Evolutionary conservation across 2,329 filamentous ascomycete genomes (phyloP).

Genomic region (Pseudogymnoascus sp.): DNA sequence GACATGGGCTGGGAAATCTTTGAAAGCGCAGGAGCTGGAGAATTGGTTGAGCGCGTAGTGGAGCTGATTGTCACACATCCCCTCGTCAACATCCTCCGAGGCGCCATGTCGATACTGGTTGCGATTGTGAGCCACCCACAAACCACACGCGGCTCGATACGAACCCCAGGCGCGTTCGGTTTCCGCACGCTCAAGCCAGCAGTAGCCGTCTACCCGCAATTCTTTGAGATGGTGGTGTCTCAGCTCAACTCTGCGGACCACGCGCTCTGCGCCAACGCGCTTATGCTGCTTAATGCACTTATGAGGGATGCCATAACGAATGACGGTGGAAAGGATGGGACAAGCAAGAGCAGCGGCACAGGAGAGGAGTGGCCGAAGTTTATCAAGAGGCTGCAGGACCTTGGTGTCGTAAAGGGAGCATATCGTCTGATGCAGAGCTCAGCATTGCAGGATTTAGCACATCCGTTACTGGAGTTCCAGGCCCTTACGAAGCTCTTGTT

Average conservation of each 20-base stretch:
- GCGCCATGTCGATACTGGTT: slow-evolving; percentile 93
- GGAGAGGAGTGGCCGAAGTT: slow-evolving; percentile 87
- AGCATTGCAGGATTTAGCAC: slow-evolving; percentile 80
- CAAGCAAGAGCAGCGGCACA: slow-evolving; percentile 32
- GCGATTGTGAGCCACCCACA: slow-evolving; percentile 85
- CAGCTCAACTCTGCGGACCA: slow-evolving; percentile 92
- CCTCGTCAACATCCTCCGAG: slow-evolving; percentile 92
- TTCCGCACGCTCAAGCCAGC: slow-evolving; percentile 89
- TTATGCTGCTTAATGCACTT: slow-evolving; percentile 91
- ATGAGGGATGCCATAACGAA: slow-evolving; percentile 85
- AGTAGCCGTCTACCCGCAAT: slow-evolving; percentile 84
- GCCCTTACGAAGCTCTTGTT: slow-evolving; percentile 81
- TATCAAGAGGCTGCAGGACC: slow-evolving; percentile 85
- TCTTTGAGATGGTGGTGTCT: slow-evolving; percentile 88
- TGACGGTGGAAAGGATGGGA: slow-evolving; percentile 36
- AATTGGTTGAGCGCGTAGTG: slow-evolving; percentile 71
- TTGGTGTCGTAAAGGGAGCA: slow-evolving; percentile 87
- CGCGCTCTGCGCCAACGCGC: slow-evolving; percentile 86
- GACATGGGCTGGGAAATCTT: slow-evolving; percentile 97
- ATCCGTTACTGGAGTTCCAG: slow-evolving; percentile 90
- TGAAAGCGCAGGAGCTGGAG: slow-evolving; percentile 54
- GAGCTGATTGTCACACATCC: slow-evolving; percentile 92
- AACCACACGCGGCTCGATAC: slow-evolving; percentile 39
- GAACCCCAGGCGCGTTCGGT: slow-evolving; percentile 63
- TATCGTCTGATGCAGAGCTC: slow-evolving; percentile 93